These are phyloP conservation scores for Backusella luteola DNA, from an alignment of 192 early-diverging fungal genomes.

Conservation along the genomic window DNA sequence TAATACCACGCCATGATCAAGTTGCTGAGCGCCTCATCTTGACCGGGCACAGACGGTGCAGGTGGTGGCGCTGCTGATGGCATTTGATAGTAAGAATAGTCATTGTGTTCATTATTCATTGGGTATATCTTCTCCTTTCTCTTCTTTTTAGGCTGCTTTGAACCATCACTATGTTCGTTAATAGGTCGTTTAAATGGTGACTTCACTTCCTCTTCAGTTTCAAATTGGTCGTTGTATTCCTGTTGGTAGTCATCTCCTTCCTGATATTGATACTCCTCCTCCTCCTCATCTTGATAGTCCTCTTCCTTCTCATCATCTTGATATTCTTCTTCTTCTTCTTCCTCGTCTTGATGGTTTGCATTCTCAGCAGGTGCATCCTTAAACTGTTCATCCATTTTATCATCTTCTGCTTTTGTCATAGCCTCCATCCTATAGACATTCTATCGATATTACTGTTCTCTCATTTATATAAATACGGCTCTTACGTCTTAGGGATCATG, in stretches of 20 bases:
- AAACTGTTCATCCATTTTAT: not conserved
- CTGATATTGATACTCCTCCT: not conserved
- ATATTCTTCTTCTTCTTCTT: not conserved
- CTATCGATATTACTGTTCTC: not conserved
- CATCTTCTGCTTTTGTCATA: not conserved
- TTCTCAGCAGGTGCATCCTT: not conserved
- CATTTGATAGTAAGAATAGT: not conserved
- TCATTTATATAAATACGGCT: not conserved
- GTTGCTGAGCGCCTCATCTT: slow-evolving; percentile 61
- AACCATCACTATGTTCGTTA: too few relatives aligned
- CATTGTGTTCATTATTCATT: not conserved
- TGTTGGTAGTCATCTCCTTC: slow-evolving; percentile 10
- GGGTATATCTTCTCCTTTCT: not conserved
- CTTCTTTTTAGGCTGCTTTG: not conserved
- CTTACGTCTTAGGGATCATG: not conserved
- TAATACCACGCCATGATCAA: slow-evolving; percentile 78
- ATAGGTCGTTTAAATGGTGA: not conserved
- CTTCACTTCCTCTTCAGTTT: not conserved
- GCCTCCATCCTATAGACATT: not conserved
- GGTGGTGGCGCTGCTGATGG: not conserved
- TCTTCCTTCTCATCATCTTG: not conserved
- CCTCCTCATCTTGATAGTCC: slow-evolving; percentile 13
- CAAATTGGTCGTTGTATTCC: not conserved
- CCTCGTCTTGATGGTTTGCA: not conserved
- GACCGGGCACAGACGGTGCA: slow-evolving; percentile 14